phyloP scores from a whole-genome alignment of 208 protist species.

The Acanthamoeba culbertsoni region DNA sequence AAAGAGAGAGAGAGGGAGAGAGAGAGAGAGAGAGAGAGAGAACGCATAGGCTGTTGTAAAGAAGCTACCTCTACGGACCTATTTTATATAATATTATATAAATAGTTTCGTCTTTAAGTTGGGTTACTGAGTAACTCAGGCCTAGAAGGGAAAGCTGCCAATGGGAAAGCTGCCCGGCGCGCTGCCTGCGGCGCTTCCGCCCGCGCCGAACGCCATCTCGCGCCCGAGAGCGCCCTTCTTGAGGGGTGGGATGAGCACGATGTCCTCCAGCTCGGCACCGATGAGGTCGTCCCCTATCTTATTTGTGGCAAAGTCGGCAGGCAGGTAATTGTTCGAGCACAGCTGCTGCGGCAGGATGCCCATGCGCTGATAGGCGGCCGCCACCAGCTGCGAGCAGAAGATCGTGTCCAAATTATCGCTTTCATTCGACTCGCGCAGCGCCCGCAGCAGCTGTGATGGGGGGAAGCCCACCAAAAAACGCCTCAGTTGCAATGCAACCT shows the following conservation, averaged over 20 bases:
- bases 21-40: too few relatives aligned
- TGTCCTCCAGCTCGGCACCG: neutral
- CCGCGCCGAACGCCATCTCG: neutral
- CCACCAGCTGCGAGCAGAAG: slow-evolving; percentile 56
- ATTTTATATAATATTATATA: too few relatives aligned
- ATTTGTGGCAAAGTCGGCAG: slow-evolving; percentile 29
- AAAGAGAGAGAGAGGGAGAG: too few relatives aligned
- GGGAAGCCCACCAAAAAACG: neutral
- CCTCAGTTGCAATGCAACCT: neutral
- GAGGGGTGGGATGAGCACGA: neutral
- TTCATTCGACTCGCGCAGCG: slow-evolving; percentile 14
- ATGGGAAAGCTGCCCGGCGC: neutral
- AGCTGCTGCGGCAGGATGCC: neutral
- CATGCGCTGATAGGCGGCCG: slow-evolving; percentile 46
- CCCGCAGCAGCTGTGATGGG: neutral
- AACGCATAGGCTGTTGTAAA: too few relatives aligned
- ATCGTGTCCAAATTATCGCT: slow-evolving; percentile 45
- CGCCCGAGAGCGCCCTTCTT: neutral
- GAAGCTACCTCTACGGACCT: too few relatives aligned
- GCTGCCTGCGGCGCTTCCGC: neutral
- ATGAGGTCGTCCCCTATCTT: neutral
- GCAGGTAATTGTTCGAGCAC: slow-evolving; percentile 55
- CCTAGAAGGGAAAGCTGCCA: slow-evolving; percentile 10
- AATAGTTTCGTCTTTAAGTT: too few relatives aligned
- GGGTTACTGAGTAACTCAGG: too few relatives aligned